A percentile compares a stretch with the other conserved stretches of the same genome.
These are phyloP conservation scores for Ceratobasidium sp. DNA, from an alignment of 1,284 basidiomycete species.

Conservation along the genomic window DNA sequence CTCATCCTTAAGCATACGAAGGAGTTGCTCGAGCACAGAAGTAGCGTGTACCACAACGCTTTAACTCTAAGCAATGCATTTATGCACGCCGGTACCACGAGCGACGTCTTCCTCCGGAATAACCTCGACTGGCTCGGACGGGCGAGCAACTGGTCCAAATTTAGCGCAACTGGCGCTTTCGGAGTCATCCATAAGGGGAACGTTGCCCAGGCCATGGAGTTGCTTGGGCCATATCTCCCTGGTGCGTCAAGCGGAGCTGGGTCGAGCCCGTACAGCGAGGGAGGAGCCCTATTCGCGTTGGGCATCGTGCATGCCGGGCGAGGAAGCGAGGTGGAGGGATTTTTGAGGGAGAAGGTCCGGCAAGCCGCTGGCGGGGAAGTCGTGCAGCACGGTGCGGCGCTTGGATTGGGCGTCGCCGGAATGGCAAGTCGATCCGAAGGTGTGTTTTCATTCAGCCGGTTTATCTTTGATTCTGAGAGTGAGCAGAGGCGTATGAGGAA, in stretches of 20 bases:
- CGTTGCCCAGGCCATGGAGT: slow-evolving; percentile 88
- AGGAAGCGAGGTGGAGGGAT: slow-evolving; percentile 73
- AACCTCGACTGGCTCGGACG: slow-evolving; percentile 94
- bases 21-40: slow-evolving; percentile 90
- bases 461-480: neutral
- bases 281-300: slow-evolving; percentile 91
- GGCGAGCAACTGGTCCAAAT: slow-evolving; percentile 97
- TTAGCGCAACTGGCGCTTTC: slow-evolving; percentile 91
- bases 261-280: slow-evolving; percentile 76
- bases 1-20: slow-evolving; percentile 91
- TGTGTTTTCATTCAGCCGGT: slow-evolving; percentile 44
- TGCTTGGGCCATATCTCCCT: slow-evolving; percentile 93
- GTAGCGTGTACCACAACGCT: slow-evolving; percentile 95
- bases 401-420: slow-evolving; percentile 90
- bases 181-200: slow-evolving; percentile 97
- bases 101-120: slow-evolving; percentile 88
- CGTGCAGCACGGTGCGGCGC: slow-evolving; percentile 93
- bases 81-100: slow-evolving; percentile 94
- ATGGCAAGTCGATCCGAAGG: slow-evolving; percentile 85
- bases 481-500: slow-evolving; percentile 85
- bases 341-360: slow-evolving; percentile 79
- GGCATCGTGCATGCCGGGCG: slow-evolving; percentile 85
- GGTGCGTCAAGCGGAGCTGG: slow-evolving; percentile 74
- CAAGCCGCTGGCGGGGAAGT: slow-evolving; percentile 72
- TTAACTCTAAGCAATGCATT: slow-evolving; percentile 95